Evolutionary conservation across 495 filamentous ascomycete genomes (phyloP), one percentile per base, ranked within the genome.

Genomic region (Neurospora tetraspora): DNA sequence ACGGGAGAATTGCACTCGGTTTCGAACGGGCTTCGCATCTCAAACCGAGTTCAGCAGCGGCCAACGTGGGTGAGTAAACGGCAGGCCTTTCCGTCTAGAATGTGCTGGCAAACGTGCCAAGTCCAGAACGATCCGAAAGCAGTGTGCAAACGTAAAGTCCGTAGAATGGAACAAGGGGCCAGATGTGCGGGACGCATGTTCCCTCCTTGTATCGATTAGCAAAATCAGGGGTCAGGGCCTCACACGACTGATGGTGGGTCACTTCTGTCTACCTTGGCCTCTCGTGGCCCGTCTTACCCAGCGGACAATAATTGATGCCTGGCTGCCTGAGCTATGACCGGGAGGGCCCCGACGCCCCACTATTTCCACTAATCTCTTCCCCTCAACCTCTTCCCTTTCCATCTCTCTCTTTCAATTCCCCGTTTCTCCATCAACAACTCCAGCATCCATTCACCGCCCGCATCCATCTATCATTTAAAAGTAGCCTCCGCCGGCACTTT

Each of bases 291-390:
- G 53, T 27, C 53, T 65, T 36, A 34, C 27, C 53, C 53, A 65
- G 27, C 53, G 27, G 53, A 65, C 53, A 65, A 65, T 23, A 68
- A 14, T 77, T 39, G 73, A 36, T 78, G 78, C 77, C 78, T 80
- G 76, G 45, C 72, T 74, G 78, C 78, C 78, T 77, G 43, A 76
- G 47, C 34, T 65, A 31, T 38, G 43, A 39, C 23, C 20, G 14
- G 45, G 72, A 61, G 71, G 45, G 39, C 47, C 43, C 71, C 40
- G 45, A 23, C 71, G 72, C 73, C 76, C 76, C 76, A 77, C 74
- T 74, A 78, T 72, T 74, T 74, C 73, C 61, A 70, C 69, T 75
- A 69, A 69, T 71, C 74, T 76, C 73, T 77, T 75, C 76, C 74
- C 78, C 72, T 76, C 75, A 75, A 70, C 74, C 71, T 43, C 72